These are phyloP conservation scores for Irpex sp. DNA, from an alignment of 1,284 basidiomycete genomes.

Conservation along the genomic window DNA sequence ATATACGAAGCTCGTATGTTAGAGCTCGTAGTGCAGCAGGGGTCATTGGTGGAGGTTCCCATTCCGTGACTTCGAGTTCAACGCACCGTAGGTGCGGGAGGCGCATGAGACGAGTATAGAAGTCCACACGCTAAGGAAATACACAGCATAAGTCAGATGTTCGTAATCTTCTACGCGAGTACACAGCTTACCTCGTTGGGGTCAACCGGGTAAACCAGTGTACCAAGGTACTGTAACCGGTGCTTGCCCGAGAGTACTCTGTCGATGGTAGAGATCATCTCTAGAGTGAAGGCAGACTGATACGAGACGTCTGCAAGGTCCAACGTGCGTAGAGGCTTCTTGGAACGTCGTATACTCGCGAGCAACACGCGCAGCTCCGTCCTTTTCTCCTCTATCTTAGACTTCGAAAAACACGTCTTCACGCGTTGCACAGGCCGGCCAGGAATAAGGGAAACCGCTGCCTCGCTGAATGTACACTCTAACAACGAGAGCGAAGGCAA, in stretches of 20 bases:
- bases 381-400: slow-evolving; percentile 43
- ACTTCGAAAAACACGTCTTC: slow-evolving; percentile 65
- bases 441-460: slow-evolving; percentile 51
- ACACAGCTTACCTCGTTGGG: slow-evolving; percentile 36
- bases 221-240: slow-evolving; percentile 56
- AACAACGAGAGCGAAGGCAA: slow-evolving; percentile 47
- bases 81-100: slow-evolving; percentile 47
- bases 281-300: slow-evolving; percentile 46
- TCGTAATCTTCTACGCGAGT: background rate
- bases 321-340: slow-evolving; percentile 41
- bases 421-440: slow-evolving; percentile 52
- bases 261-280: slow-evolving; percentile 42
- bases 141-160: slow-evolving; percentile 1
- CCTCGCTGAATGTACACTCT: slow-evolving; percentile 66
- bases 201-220: slow-evolving; percentile 54
- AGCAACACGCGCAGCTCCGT: slow-evolving; percentile 47
- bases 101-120: slow-evolving; percentile 56
- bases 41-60: slow-evolving; percentile 53
- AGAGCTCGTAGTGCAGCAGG: slow-evolving; percentile 52
- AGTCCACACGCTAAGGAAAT: slow-evolving; percentile 45
- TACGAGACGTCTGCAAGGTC: slow-evolving; percentile 62
- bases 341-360: slow-evolving; percentile 40
- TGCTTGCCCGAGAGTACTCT: slow-evolving; percentile 28
- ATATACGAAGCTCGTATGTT: slow-evolving; percentile 54
- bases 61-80: slow-evolving; percentile 61